These are phyloP conservation scores for Penicillium sp. DNA, from an alignment of 2,329 filamentous ascomycete species.

Conservation along the genomic window DNA sequence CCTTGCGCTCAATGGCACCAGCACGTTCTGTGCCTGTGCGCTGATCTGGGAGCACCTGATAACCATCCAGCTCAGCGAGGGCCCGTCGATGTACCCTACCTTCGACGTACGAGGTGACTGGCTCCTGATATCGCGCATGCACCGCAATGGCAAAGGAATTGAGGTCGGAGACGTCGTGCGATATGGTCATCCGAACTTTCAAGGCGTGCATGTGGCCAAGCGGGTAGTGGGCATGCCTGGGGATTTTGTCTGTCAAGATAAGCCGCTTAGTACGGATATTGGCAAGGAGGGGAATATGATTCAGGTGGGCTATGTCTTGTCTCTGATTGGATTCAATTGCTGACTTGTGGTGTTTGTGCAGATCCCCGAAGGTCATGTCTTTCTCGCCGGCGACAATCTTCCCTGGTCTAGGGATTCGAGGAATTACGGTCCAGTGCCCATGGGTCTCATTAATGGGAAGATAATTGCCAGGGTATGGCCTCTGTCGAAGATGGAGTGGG, in stretches of 20 bases:
- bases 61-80: constrained; percentile 52
- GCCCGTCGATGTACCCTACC: constrained; percentile 84
- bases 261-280: constrained; percentile 27
- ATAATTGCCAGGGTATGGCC: constrained; percentile 51
- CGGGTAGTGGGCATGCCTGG: constrained; percentile 66
- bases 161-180: constrained; percentile 75
- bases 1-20: constrained; percentile 26
- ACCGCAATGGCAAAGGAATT: constrained; percentile 59
- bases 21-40: constrained; percentile 30
- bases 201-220: constrained; percentile 60
- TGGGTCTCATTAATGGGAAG: constrained; percentile 77
- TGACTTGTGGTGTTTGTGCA: constrained; percentile 30
- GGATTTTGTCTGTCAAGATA: constrained; percentile 45
- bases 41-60: constrained; percentile 51
- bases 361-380: constrained; percentile 88
- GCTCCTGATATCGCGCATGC: constrained; percentile 59
- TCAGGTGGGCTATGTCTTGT: constrained; percentile 38
- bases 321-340: constrained; percentile 1
- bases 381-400: constrained; percentile 81
- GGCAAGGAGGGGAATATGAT: constrained; percentile 36
- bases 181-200: constrained; percentile 64
- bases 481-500: constrained; percentile 29
- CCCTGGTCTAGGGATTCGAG: constrained; percentile 77
- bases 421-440: constrained; percentile 72
- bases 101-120: constrained; percentile 60